Conservation (phyloP, 2,329 filamentous ascomycete species). For the Exophiala oligosperma region DNA sequence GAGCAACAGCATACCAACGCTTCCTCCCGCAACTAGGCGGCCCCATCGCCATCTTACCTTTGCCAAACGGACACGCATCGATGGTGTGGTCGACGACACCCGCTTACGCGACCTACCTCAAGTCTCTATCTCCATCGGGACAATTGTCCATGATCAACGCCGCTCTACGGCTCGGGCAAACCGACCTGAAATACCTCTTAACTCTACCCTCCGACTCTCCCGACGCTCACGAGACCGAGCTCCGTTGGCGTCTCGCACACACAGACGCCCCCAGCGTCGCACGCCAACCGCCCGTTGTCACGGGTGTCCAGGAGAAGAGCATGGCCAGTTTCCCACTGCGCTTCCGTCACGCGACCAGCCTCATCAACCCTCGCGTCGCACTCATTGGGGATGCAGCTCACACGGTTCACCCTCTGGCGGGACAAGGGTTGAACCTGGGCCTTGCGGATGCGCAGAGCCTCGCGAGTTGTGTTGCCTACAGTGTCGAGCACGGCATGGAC, state of each 20-base stretch:
- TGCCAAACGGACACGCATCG: conserved; percentile 79
- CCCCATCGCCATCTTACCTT: conserved; percentile 84
- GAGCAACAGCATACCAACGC: conserved; percentile 78
- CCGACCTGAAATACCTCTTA: conserved; percentile 83
- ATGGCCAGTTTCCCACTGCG: conserved; percentile 89
- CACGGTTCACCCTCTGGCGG: conserved; percentile 74
- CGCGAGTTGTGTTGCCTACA: conserved; percentile 70
- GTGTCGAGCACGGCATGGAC: conserved; percentile 81
- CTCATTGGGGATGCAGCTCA: conserved; percentile 54
- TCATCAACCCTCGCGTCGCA: conserved; percentile 85
- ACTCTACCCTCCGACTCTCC: conserved; percentile 49
- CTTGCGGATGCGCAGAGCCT: conserved; percentile 85
- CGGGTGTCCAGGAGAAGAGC: conserved; percentile 72
- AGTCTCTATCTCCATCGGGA: conserved; percentile 68
- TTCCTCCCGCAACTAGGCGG: conserved; percentile 80
- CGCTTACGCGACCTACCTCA: conserved; percentile 73
- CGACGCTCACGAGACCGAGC: conserved; percentile 50
- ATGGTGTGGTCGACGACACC: conserved; percentile 95
- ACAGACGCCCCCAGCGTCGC: conserved; percentile 47
- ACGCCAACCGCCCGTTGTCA: conserved; percentile 64
- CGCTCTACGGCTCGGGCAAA: conserved; percentile 77
- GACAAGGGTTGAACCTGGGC: conserved; percentile 91
- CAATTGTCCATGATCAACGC: conserved; percentile 90
- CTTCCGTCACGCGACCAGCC: conserved; percentile 90
- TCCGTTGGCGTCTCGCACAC: conserved; percentile 78